Base-by-base conservation (phyloP, 75 land plant species). In the Picea glauca region DNA sequence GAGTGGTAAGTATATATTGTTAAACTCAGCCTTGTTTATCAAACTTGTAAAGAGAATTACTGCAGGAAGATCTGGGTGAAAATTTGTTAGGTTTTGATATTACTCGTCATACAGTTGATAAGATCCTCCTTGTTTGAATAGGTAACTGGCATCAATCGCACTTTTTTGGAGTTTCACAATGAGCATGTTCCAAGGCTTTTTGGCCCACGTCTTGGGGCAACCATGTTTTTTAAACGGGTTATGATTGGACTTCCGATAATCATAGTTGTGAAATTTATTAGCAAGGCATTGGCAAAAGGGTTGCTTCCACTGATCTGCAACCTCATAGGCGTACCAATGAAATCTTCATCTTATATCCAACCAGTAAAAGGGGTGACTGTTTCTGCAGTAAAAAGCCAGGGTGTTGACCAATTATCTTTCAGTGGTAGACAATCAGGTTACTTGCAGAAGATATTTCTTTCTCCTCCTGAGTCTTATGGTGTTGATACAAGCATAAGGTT, bases 401-500 rank as follows among this genome's bases (percentile, higher is more conserved):
- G 43, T 40, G 43, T 74, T 74, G 76, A 58, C 56, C 74, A 72
- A 8, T 43, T 43, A 46, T 20, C 54, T 20, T 46, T 54, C n/a
- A 84, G 82, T 50, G 62, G 33, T 43, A 91, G 83, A 63, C 88
- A 85, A 54, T 17, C 76, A 9, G 81, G 89, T 61, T 83, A 73
- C 89, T 18, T 82, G 46, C 85, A 83, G 54, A 88, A 79, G 75
- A 0, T 84, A 58, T 59, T 85, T 5, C 65, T 70, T 58, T 78
- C 87, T 46, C 11, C 67, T 30, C 81, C 86, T 40, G 85, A 83
- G 13, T 79, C 82, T 20, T 90, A 78, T 78, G 95, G 94, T 80
- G 92, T 94, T 14, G 99, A 96, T 76, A 96, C 97, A 20, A 95
- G 93, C 31, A 96, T 94, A 59, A 83, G 95, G 78, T 85, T 96